Conservation (phyloP, 805 yeast genomes). For the Kuraishia ogatae region DNA sequence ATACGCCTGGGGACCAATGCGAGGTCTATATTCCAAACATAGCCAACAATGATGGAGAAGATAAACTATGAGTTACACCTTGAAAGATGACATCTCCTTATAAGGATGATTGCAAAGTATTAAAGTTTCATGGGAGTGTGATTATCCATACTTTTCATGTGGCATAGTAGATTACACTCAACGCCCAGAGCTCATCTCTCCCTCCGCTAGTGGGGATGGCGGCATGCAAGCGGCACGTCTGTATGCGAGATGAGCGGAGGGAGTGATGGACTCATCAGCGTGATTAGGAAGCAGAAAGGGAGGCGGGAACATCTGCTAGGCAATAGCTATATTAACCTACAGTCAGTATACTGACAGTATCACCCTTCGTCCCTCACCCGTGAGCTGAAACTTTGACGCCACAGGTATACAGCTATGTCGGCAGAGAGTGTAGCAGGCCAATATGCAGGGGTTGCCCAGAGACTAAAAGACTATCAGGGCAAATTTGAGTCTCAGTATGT, state of each 20-base stretch:
- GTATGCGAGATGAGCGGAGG: not conserved
- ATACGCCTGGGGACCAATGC: not conserved
- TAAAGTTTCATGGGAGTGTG: not conserved
- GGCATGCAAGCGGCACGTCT: not conserved
- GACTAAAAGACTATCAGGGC: not conserved
- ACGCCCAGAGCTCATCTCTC: not conserved
- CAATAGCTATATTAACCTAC: too few relatives aligned
- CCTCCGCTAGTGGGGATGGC: not conserved
- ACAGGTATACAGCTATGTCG: not conserved
- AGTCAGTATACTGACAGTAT: too few relatives aligned
- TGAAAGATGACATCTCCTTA: too few relatives aligned
- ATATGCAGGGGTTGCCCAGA: slow-evolving; percentile 4
- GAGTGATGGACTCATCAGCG: too few relatives aligned
- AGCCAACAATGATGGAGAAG: not conserved
- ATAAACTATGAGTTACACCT: not conserved
- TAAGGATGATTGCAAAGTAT: too few relatives aligned
- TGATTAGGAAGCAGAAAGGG: too few relatives aligned
- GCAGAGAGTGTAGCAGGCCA: slow-evolving; percentile 7
- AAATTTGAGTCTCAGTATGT: not conserved
- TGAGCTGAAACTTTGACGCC: not conserved
- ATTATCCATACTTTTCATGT: not conserved
- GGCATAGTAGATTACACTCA: too few relatives aligned
- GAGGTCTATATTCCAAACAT: not conserved
- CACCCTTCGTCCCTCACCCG: not conserved
- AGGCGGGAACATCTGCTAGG: too few relatives aligned